These are phyloP conservation scores for Zygosaccharomyces bisporus DNA, from an alignment of 805 yeast species.

Conservation along the genomic window DNA sequence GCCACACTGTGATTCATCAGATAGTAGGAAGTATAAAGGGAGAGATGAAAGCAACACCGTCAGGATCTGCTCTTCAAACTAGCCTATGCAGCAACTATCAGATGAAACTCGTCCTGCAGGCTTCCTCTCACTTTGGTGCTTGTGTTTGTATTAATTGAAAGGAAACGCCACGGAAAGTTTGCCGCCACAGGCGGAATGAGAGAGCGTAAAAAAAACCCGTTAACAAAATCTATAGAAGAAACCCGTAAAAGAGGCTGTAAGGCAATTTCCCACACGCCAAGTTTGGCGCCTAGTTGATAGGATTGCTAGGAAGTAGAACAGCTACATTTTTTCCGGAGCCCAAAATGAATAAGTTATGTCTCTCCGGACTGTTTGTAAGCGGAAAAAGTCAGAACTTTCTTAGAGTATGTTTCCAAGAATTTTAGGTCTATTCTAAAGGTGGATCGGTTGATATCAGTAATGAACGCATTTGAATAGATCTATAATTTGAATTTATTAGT, in stretches of 20 bases:
- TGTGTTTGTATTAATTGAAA: background rate
- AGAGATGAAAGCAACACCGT: background rate
- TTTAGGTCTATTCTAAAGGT: too few relatives aligned
- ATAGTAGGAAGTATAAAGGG: background rate
- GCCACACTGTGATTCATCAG: constrained; percentile 8
- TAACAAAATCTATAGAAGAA: too few relatives aligned
- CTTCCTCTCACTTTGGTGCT: background rate
- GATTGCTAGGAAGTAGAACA: too few relatives aligned
- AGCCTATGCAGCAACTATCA: background rate
- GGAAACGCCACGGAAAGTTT: constrained; percentile 12
- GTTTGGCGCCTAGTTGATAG: too few relatives aligned
- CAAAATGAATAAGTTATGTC: too few relatives aligned
- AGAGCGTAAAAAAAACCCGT: background rate
- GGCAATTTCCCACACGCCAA: too few relatives aligned
- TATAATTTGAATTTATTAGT: background rate
- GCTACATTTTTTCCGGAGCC: too few relatives aligned
- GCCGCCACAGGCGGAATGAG: constrained; percentile 14
- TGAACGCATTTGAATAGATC: background rate
- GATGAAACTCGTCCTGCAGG: background rate
- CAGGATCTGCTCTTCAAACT: background rate
- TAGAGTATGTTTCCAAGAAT: too few relatives aligned
- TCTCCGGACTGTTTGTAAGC: background rate
- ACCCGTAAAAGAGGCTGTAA: too few relatives aligned
- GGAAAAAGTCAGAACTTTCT: too few relatives aligned
- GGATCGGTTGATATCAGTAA: too few relatives aligned